Evolutionary conservation across 2,329 filamentous ascomycete genomes (phyloP).

Genomic region (Phyllosticta capitalensis): DNA sequence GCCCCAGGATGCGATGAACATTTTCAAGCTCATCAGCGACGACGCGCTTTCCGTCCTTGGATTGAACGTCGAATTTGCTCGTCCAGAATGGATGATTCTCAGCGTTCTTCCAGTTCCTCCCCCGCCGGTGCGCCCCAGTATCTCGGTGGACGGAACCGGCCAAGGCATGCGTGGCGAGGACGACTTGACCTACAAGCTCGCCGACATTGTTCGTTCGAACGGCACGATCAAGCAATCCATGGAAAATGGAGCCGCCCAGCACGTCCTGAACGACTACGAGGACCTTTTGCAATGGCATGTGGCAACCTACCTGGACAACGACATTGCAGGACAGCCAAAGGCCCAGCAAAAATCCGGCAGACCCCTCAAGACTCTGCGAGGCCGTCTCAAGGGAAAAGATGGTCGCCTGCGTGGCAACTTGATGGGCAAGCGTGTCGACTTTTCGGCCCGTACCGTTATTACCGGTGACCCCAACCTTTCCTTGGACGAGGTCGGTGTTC

Average conservation of each 20-base stretch:
- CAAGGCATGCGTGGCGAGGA: conserved; percentile 93
- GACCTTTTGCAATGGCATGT: conserved; percentile 92
- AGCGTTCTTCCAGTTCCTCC: conserved; percentile 92
- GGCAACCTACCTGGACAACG: conserved; percentile 99
- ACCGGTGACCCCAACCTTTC: conserved; percentile 96
- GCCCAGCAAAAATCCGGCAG: conserved; percentile 95
- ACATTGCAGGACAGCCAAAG: conserved; percentile 90
- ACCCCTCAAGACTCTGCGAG: conserved; percentile 92
- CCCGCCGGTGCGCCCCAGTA: conserved; percentile 90
- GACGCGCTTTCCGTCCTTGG: conserved; percentile 80
- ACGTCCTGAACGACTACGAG: conserved; percentile 87
- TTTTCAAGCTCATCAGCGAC: conserved; percentile 77
- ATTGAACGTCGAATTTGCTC: conserved; percentile 86
- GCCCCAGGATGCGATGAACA: conserved; percentile 72
- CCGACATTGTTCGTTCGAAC: conserved; percentile 96
- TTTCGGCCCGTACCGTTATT: conserved; percentile 98
- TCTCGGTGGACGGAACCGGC: conserved; percentile 90
- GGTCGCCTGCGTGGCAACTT: conserved; percentile 94
- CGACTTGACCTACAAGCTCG: conserved; percentile 97
- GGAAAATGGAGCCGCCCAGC: conserved; percentile 80
- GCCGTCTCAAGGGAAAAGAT: conserved; percentile 97
- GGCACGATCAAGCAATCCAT: conserved; percentile 87
- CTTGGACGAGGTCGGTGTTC: conserved; percentile 93
- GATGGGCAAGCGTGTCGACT: conserved; percentile 99
- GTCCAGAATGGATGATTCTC: conserved; percentile 96